These are phyloP conservation scores for Pythium plurisporium DNA, from an alignment of 352 stramenopile species.

Conservation along the genomic window DNA sequence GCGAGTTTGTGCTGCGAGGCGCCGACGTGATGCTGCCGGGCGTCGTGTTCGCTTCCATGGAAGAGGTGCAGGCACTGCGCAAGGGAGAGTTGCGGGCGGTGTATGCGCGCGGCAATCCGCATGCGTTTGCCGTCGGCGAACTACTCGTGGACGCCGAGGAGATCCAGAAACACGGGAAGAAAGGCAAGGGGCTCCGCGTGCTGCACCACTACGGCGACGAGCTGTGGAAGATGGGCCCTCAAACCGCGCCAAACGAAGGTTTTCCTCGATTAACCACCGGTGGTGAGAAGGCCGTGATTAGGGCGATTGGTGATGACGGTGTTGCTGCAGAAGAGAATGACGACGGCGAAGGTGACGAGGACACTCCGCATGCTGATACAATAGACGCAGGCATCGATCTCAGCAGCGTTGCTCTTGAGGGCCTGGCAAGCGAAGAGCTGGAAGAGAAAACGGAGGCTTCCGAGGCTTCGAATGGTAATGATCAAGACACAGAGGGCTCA, in stretches of 20 bases:
- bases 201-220: slow-evolving; percentile 71
- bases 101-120: slow-evolving; percentile 69
- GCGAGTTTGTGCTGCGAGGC: slow-evolving; percentile 71
- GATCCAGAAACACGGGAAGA: slow-evolving; percentile 50
- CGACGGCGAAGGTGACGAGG: not conserved
- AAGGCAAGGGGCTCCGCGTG: slow-evolving; percentile 63
- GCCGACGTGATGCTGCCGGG: slow-evolving; percentile 83
- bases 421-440: slow-evolving; percentile 4
- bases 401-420: slow-evolving; percentile 25
- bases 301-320: slow-evolving; percentile 7
- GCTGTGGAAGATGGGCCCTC: slow-evolving; percentile 69
- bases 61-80: slow-evolving; percentile 47
- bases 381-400: slow-evolving; percentile 30
- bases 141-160: slow-evolving; percentile 64
- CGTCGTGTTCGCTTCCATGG: slow-evolving; percentile 54
- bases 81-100: slow-evolving; percentile 69
- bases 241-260: slow-evolving; percentile 60
- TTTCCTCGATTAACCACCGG: slow-evolving; percentile 33
- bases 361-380: not conserved
- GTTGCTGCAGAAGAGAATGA: slow-evolving; percentile 8
- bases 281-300: slow-evolving; percentile 12
- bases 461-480: not conserved
- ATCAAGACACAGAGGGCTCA: slow-evolving; percentile 19
- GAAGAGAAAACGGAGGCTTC: slow-evolving; percentile 34
- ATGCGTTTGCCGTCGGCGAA: slow-evolving; percentile 72